Evolutionary conservation across 331 rosid species (phyloP), one percentile per base, ranked within the genome.

Genomic region (Spiraea crenata): DNA sequence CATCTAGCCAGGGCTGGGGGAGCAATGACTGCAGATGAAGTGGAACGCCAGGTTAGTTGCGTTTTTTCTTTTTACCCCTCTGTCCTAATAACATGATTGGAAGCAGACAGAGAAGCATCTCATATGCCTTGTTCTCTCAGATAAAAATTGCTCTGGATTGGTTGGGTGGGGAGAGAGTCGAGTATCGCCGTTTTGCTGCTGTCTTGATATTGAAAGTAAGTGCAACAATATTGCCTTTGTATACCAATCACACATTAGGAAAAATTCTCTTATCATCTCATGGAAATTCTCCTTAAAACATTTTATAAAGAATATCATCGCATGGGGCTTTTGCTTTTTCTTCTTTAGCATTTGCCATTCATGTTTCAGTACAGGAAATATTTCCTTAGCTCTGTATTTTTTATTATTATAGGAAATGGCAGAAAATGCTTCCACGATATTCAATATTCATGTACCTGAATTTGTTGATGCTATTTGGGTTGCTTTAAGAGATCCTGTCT

Each of bases 381-480:
- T 3, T 19, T 34, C 39, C 19, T 12, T 45, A 66, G 34, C 16
- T 8, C 42, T 57, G 16, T 45, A 40, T 40, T 67, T 40, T 61
- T 10, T n/a, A n/a, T 49, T 70, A 51, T 59, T 62, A 78, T 72
- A 93, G 99, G 99, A 93, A 86, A 93, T 93, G 99, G 99, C 99
- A 25, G 99, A 93, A 85, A 89, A 91, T 79, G 99, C 97, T 83
- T 93, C 99, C 11, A 89, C 99, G 5, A 91, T 91, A 19, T 93
- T 93, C 79, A 91, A 93, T 87, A 97, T 93, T 59, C 99, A 93
- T 66, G 99, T 93, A 42, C 87, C 97, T 39, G 99, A 91, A 74
- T 93, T 93, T 85, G 93, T 93, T n/a, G 97, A 93, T 35, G 96
- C 96, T 63, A 93, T 93, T n/a, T 93, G 99, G 99, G 96, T 89